Conservation (phyloP, 2,329 filamentous ascomycete species). For the Fusarium citri region DNA sequence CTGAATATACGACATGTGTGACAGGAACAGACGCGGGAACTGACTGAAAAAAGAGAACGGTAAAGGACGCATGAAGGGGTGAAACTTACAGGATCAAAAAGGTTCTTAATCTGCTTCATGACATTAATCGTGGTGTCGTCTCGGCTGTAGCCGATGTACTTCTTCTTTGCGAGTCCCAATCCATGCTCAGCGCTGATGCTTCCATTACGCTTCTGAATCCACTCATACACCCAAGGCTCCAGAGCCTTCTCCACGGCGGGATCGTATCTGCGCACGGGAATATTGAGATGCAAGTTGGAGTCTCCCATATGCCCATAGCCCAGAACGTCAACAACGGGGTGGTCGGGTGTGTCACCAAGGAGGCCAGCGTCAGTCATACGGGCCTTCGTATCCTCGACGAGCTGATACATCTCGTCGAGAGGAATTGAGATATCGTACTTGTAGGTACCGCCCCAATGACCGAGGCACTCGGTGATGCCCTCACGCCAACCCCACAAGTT, state of each 20-base stretch:
- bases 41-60: not conserved
- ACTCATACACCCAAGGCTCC: conserved; percentile 97
- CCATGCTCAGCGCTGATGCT: conserved; percentile 98
- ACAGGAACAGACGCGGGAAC: not conserved
- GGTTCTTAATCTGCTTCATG: conserved; percentile 94
- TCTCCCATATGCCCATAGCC: conserved; percentile 99
- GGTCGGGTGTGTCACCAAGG: conserved; percentile 78
- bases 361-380: conserved; percentile 80
- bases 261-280: conserved; percentile 84
- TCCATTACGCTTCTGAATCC: conserved; percentile 87
- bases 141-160: conserved; percentile 92
- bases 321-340: conserved; percentile 88
- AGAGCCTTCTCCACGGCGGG: conserved; percentile 86
- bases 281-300: conserved; percentile 92
- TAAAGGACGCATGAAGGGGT: conserved; percentile 1
- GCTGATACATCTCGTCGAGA: conserved; percentile 83
- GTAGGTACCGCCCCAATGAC: conserved; percentile 94
- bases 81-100: conserved; percentile 89
- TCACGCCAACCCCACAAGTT: conserved; percentile 93
- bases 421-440: conserved; percentile 99
- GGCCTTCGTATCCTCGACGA: conserved; percentile 86
- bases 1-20: conserved; percentile 9
- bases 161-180: conserved; percentile 93
- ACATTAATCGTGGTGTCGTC: conserved; percentile 86
- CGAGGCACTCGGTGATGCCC: conserved; percentile 88